Conservation (phyloP, 1,139 yeast genomes). For the Arxiozyma bovina region DNA sequence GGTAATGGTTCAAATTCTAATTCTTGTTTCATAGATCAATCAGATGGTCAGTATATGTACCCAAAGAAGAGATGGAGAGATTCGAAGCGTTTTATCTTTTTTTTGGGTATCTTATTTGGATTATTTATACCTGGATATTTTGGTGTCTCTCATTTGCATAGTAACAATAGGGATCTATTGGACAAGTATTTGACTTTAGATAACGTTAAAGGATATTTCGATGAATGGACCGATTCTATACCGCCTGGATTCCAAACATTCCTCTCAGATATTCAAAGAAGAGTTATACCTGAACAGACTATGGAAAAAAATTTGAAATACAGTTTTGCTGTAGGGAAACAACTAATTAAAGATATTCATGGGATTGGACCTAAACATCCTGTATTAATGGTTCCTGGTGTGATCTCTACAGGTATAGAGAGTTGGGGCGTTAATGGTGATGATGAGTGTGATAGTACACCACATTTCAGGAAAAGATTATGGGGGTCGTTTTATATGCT, state of each 20-base stretch:
- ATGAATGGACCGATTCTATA: slow-evolving; percentile 58
- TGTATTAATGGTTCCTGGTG: slow-evolving; percentile 92
- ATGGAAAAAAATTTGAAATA: slow-evolving; percentile 73
- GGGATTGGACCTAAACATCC: slow-evolving; percentile 52
- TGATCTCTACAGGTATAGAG: slow-evolving; percentile 88
- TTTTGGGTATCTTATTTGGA: slow-evolving; percentile 64
- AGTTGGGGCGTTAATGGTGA: slow-evolving; percentile 78
- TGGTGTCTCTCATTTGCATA: slow-evolving; percentile 34
- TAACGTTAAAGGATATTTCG: slow-evolving; percentile 40
- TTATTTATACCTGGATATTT: slow-evolving; percentile 54
- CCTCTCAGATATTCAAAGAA: slow-evolving; percentile 45
- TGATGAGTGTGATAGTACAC: slow-evolving; percentile 71
- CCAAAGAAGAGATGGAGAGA: slow-evolving; percentile 24
- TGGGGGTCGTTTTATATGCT: slow-evolving; percentile 98
- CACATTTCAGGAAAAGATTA: slow-evolving; percentile 78
- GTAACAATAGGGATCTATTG: slow-evolving; percentile 28
- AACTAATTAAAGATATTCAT: slow-evolving; percentile 46
- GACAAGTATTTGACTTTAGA: slow-evolving; percentile 52
- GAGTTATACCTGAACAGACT: slow-evolving; percentile 32
- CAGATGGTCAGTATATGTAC: neutral
- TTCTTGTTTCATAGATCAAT: neutral
- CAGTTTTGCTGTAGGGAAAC: slow-evolving; percentile 78
- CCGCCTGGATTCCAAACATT: slow-evolving; percentile 60
- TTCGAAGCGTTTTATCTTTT: slow-evolving; percentile 35
- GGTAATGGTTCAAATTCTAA: neutral